These are phyloP conservation scores for Bisporella sp. DNA, from an alignment of 2,329 filamentous ascomycete species.

Conservation along the genomic window DNA sequence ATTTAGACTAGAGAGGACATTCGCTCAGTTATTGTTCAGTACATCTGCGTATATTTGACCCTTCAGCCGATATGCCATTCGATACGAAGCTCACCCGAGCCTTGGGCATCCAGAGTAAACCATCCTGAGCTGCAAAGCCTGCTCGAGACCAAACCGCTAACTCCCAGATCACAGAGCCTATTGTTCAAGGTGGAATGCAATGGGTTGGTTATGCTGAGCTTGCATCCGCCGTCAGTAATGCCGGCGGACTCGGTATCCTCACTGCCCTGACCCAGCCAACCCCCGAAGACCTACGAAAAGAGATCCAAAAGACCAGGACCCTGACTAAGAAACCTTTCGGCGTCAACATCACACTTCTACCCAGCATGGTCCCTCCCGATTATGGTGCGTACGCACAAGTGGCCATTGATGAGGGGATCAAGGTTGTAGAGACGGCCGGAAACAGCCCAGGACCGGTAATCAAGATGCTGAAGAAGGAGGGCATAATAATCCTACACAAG, in stretches of 20 bases:
- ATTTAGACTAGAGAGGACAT: too few relatives aligned
- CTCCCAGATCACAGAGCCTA: slow-evolving; percentile 48
- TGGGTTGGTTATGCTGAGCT: slow-evolving; percentile 77
- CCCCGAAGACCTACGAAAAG: slow-evolving; percentile 84
- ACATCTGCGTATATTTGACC: too few relatives aligned
- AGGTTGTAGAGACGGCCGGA: slow-evolving; percentile 86
- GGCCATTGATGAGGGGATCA: slow-evolving; percentile 87
- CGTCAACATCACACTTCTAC: slow-evolving; percentile 92
- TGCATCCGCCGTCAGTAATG: slow-evolving; percentile 69
- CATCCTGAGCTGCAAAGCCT: neutral
- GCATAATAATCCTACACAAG: slow-evolving; percentile 83
- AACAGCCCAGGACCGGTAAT: slow-evolving; percentile 91
- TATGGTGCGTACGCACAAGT: slow-evolving; percentile 88
- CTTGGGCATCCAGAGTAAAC: slow-evolving; percentile 34
- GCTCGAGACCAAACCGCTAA: neutral
- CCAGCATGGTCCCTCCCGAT: slow-evolving; percentile 82
- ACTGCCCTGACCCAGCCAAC: slow-evolving; percentile 89
- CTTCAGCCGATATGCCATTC: slow-evolving; percentile 28
- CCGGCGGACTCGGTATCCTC: slow-evolving; percentile 76
- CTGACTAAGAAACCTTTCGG: slow-evolving; percentile 79
- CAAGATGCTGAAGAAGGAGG: slow-evolving; percentile 73
- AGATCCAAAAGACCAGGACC: slow-evolving; percentile 79
- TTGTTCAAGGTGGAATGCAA: slow-evolving; percentile 85
- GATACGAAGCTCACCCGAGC: slow-evolving; percentile 31
- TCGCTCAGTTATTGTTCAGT: too few relatives aligned